These are phyloP conservation scores for Ajuga chamaepitys DNA, from an alignment of 257 asterid species.

Conservation along the genomic window DNA sequence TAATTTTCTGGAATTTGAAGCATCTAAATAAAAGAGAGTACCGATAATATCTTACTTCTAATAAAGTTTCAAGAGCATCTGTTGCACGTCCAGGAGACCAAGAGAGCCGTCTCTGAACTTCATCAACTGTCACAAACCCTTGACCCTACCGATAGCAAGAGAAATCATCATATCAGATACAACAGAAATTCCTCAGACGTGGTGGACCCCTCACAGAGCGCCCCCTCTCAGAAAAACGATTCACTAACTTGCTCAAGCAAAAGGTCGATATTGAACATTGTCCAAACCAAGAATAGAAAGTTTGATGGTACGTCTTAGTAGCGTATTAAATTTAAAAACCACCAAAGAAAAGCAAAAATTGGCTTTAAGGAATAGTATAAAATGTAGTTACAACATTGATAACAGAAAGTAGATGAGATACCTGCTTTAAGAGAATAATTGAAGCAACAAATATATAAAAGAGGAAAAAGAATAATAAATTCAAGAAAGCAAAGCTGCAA, in stretches of 20 bases:
- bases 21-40: conserved; percentile 1
- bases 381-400: neutral
- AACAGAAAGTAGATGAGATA: neutral
- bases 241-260: neutral
- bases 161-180: neutral
- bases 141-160: conserved; percentile 45
- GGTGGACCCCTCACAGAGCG: neutral
- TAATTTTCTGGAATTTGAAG: neutral
- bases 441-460: neutral
- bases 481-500: conserved; percentile 9
- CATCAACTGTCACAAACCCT: conserved; percentile 88
- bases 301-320: no score
- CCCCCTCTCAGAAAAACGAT: no score
- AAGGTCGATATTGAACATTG: neutral
- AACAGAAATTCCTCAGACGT: neutral
- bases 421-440: neutral
- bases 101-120: conserved; percentile 71
- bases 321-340: no score
- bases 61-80: conserved; percentile 82
- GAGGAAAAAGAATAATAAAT: neutral
- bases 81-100: conserved; percentile 92
- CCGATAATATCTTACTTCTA: conserved; percentile 63
- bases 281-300: neutral
- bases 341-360: no score
- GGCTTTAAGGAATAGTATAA: neutral